Percentiles rank a stretch among this genome's conserved stretches.
These are phyloP conservation scores for Grigorovia yakushimaensis DNA, from an alignment of 805 yeast genomes.

Conservation along the genomic window DNA sequence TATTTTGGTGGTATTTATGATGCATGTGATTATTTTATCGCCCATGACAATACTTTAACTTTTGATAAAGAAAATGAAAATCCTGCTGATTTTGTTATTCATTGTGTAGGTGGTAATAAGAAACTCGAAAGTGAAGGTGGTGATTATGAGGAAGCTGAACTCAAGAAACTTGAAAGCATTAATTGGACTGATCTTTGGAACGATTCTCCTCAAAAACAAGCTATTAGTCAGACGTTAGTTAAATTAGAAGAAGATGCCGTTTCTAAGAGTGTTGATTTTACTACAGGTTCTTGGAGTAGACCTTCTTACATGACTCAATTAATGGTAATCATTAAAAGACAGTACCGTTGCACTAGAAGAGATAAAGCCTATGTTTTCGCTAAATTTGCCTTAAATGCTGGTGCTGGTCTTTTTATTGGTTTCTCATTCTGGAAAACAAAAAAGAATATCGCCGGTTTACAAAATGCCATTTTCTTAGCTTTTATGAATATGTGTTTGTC, in stretches of 20 bases:
- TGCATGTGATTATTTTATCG: constrained; percentile 42
- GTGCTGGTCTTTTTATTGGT: constrained; percentile 61
- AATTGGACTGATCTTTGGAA: constrained; percentile 20
- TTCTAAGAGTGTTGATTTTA: constrained; percentile 12
- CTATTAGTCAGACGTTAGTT: constrained; percentile 3
- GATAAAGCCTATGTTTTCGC: constrained; percentile 53
- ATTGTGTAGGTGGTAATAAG: constrained; percentile 55
- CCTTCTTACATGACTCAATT: constrained; percentile 40
- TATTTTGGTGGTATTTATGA: constrained; percentile 68
- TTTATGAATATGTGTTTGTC: constrained; percentile 52
- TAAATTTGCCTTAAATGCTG: constrained; percentile 42
- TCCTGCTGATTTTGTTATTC: constrained; percentile 70
- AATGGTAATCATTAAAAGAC: constrained; percentile 33
- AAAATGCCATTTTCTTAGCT: constrained; percentile 50
- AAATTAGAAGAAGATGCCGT: constrained; percentile 14
- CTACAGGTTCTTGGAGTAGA: constrained; percentile 13
- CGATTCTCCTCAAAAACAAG: constrained; percentile 9
- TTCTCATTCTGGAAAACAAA: constrained; percentile 60
- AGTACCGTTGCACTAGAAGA: constrained; percentile 43
- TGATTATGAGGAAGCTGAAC: constrained; percentile 2
- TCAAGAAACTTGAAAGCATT: neutral
- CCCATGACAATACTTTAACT: constrained; percentile 46
- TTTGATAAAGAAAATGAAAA: constrained; percentile 43
- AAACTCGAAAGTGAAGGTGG: constrained; percentile 34
- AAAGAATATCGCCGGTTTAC: constrained; percentile 44